Evolutionary conservation across 2,329 filamentous ascomycete genomes (phyloP).

Genomic region (Sporothrix mexicana): DNA sequence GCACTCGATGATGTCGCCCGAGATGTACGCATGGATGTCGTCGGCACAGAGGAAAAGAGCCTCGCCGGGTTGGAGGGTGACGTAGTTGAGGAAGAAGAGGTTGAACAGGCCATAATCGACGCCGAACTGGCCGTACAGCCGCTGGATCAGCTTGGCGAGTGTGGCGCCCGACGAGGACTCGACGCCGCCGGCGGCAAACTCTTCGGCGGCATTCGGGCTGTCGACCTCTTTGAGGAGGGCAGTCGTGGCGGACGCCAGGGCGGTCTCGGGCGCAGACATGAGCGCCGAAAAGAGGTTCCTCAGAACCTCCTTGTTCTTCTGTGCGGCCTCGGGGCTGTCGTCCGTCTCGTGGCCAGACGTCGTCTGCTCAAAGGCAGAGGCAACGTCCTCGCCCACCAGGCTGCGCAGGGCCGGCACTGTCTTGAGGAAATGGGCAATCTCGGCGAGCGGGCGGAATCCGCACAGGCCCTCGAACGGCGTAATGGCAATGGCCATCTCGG

Average conservation of each 20-base stretch:
- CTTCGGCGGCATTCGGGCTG: conserved; percentile 52
- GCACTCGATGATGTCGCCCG: conserved; percentile 95
- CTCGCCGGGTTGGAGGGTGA: conserved; percentile 85
- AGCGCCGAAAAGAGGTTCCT: conserved; percentile 76
- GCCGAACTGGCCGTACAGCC: conserved; percentile 84
- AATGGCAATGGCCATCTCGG: conserved; percentile 98
- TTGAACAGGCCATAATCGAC: conserved; percentile 92
- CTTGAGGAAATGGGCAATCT: conserved; percentile 84
- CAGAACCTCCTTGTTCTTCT: conserved; percentile 77
- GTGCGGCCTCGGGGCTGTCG: conserved; percentile 45
- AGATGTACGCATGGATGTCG: conserved; percentile 95
- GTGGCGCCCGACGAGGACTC: conserved; percentile 70
- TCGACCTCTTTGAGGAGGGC: conserved; percentile 73
- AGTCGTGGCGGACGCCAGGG: conserved; percentile 67
- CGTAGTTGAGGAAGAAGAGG: conserved; percentile 96
- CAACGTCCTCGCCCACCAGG: conserved; percentile 69
- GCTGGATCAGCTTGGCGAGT: conserved; percentile 75
- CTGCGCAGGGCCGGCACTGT: conserved; percentile 61
- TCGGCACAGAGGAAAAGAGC: conserved; percentile 96
- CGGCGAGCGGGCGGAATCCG: conserved; percentile 85
- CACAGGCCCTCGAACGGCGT: conserved; percentile 96
- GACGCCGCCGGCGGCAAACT: conserved; percentile 77
- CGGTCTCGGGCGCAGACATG: conserved; percentile 76
- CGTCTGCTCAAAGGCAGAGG: conserved; percentile 61
- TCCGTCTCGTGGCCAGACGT: conserved; percentile 54